Conservation (phyloP, 306 rosid species). For the Quercus bicolor region DNA sequence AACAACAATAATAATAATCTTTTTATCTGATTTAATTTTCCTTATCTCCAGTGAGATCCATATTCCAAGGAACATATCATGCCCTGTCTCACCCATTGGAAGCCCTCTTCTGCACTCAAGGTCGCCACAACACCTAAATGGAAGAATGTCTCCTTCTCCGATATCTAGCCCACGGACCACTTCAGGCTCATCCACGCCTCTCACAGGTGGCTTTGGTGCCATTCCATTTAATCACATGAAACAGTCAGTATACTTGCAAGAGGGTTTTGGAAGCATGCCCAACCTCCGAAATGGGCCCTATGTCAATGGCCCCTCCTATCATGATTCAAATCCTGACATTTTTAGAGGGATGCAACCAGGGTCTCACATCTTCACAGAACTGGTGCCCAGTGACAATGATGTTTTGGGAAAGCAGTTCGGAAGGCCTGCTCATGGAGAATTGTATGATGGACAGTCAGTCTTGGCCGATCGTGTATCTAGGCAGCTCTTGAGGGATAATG, state of each 20-base stretch:
- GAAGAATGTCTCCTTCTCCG: slow-evolving; percentile 92
- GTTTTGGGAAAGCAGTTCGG: slow-evolving; percentile 50
- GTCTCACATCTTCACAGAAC: slow-evolving; percentile 61
- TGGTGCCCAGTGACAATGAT: slow-evolving; percentile 55
- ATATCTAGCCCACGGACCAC: slow-evolving; percentile 92
- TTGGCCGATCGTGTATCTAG: slow-evolving; percentile 89
- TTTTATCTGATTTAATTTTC: slow-evolving; percentile 35
- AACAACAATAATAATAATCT: not conserved
- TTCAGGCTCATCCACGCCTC: slow-evolving; percentile 95
- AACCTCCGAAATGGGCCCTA: slow-evolving; percentile 55
- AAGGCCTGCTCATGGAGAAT: slow-evolving; percentile 44
- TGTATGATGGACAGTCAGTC: slow-evolving; percentile 74
- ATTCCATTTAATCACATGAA: slow-evolving; percentile 65
- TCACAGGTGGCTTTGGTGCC: slow-evolving; percentile 71
- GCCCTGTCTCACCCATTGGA: slow-evolving; percentile 97
- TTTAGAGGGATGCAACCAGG: slow-evolving; percentile 81
- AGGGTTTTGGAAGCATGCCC: slow-evolving; percentile 64
- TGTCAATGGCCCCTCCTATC: slow-evolving; percentile 47
- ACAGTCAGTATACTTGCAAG: slow-evolving; percentile 68
- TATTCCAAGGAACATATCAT: slow-evolving; percentile 79
- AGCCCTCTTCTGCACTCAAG: slow-evolving; percentile 94
- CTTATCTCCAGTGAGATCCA: slow-evolving; percentile 69
- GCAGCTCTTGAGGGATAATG: slow-evolving; percentile 75
- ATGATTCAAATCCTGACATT: slow-evolving; percentile 64
- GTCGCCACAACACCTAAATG: slow-evolving; percentile 87